Conservation (phyloP, 257 asterid genomes). For the Petunia axillaris region DNA sequence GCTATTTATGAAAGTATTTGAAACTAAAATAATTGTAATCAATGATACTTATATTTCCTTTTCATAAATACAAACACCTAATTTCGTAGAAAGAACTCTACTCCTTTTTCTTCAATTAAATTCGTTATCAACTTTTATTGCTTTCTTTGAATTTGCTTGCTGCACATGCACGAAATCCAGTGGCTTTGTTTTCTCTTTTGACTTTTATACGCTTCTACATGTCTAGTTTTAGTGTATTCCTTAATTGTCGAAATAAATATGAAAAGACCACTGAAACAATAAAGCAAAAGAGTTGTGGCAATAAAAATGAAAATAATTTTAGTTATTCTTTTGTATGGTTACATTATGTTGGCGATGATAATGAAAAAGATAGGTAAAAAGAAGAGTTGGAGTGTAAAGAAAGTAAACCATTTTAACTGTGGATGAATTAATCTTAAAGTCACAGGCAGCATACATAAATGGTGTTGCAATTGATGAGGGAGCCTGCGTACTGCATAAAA, state of each 20-base stretch:
- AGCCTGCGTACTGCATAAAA: not conserved
- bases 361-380: too few relatives aligned
- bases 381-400: slow-evolving; percentile 7
- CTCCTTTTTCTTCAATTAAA: slow-evolving; percentile 11
- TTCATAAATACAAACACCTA: slow-evolving; percentile 23
- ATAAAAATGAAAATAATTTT: too few relatives aligned
- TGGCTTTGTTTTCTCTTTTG: not conserved
- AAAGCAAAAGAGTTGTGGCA: too few relatives aligned
- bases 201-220: too few relatives aligned
- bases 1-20: too few relatives aligned
- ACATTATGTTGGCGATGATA: too few relatives aligned
- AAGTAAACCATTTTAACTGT: not conserved
- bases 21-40: not conserved
- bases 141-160: not conserved
- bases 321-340: too few relatives aligned
- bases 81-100: not conserved
- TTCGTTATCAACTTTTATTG: not conserved
- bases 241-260: too few relatives aligned
- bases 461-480: slow-evolving; percentile 7
- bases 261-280: too few relatives aligned
- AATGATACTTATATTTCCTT: not conserved
- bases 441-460: not conserved
- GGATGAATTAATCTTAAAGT: not conserved
- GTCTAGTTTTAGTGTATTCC: too few relatives aligned
- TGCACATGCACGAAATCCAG: not conserved